Base-by-base conservation (phyloP, 1,139 yeast species). In the Saccharomyces hybrid region DNA sequence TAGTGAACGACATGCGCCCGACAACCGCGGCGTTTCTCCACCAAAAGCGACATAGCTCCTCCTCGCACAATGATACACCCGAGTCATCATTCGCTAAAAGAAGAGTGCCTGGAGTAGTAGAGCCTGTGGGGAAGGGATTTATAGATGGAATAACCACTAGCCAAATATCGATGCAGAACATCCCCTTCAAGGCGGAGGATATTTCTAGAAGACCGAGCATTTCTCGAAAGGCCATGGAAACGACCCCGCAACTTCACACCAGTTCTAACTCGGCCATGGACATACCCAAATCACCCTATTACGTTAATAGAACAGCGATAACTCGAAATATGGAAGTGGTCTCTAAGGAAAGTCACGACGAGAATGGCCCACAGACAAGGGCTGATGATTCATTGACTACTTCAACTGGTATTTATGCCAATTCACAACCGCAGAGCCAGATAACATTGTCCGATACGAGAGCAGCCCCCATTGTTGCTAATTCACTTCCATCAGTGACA, bases 401-500 rank as follows among this genome's bases (percentile, higher is more conserved):
- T 16, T 16, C 16, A 16, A 16, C 1, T 16, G 16, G 16, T 16
- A 16, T 16, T 16, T 16, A 16, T 16, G 16, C 16, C 16, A 16
- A 16, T 16, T 16, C 16, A 2, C 16, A 16, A 16, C 16, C 16
- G 16, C 16, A 16, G 16, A 16, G 16, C 2, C 16, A 16, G 16
- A 16, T 16, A 16, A 16, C 16, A 16, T 16, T 16, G 16, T 16
- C 16, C 16, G 16, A 16, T 2, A 16, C 16, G 1, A 16, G 16
- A 2, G 16, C 16, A 16, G 16, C 16, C 1, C 16, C 16, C 16
- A 2, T 16, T 16, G 1, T 2, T 46, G 71, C 76, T 23, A 75
- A 80, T 73, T 71, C 83, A 1, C 42, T 9, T 7, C 42, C 42
- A 14, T 9, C 42, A 3, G 42, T 34, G 42, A 14, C 20, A 7